Evolutionary conservation across 805 yeast species (phyloP), one percentile per base, ranked within the genome.

Genomic region (Candida saitoana): DNA sequence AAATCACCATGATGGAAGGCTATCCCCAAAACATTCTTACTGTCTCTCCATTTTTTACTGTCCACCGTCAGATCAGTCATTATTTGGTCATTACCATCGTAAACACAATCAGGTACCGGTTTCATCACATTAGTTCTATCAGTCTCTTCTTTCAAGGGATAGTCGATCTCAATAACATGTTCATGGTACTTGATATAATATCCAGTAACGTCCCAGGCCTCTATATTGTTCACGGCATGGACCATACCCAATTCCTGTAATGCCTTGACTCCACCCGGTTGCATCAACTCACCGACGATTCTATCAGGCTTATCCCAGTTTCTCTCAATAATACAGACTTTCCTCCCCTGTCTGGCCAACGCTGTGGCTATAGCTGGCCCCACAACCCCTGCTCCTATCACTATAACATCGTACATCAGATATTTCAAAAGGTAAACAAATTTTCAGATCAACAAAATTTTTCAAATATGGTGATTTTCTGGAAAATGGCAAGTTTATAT

Each of bases 361-460:
- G 86, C 89, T 1, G 89, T 84, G 34, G 97, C 97, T 15, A 91
- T 73, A 42, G 91, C 82, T 2, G 99, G 96, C 1, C 99, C 99
- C 18, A 88, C 83, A 16, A 91, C 96, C 42, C 99, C 99, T n/a
- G 98, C 97, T n/a, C 99, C 99, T 31, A 93, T 80, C 18, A 93
- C 84, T 33, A 91, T 81, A 39, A 83, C 91, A 57, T 93, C 99
- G 63, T 79, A 88, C 16, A 30, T 59, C 9, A 19, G 12, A 19
- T 34, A 17, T 22, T 6, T 22, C 27, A 22, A 22, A 22, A 7
- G 27, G 27, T 22, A 22, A 22, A 33, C 36, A 33, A 33, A 11
- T 9, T 33, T 9, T 33, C 36, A 14, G 6, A 30, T n/a, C n/a
- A n/a, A n/a, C n/a, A n/a, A n/a, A n/a, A n/a, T n/a, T n/a, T n/a